Evolutionary conservation across 108 stramenopile species (phyloP).

Genomic region (Craspedostauros australis): DNA sequence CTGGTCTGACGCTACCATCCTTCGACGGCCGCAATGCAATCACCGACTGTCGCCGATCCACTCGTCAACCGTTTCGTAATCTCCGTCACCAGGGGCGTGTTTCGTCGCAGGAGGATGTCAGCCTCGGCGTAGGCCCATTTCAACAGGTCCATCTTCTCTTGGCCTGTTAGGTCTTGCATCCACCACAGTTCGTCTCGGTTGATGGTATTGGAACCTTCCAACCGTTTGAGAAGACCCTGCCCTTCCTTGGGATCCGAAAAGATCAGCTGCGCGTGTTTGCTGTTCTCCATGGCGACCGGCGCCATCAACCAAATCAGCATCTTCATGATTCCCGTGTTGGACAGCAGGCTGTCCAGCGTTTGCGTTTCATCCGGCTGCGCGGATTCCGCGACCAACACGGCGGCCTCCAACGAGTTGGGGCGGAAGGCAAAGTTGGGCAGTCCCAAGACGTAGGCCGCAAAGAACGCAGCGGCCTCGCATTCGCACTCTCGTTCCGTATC

Average conservation of each 20-base stretch:
- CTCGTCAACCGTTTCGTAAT: constrained; percentile 68
- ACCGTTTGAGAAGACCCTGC: constrained; percentile 62
- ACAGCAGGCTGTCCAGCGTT: constrained; percentile 53
- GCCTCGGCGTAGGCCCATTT: constrained; percentile 84
- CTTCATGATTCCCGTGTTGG: constrained; percentile 73
- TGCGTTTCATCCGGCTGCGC: constrained; percentile 13
- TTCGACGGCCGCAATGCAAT: constrained; percentile 84
- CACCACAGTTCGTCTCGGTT: constrained; percentile 19
- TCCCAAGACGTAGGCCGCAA: constrained; percentile 82
- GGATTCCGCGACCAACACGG: constrained; percentile 40
- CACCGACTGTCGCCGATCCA: constrained; percentile 83
- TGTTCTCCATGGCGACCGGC: constrained; percentile 85
- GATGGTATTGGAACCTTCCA: constrained; percentile 35
- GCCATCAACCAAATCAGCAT: constrained; percentile 90
- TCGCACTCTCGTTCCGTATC: constrained; percentile 93
- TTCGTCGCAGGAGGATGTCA: constrained; percentile 54
- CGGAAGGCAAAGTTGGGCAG: constrained; percentile 93
- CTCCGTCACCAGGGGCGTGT: constrained; percentile 47
- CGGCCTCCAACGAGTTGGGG: constrained; percentile 86
- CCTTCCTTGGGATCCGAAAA: constrained; percentile 89
- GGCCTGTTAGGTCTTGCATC: constrained; percentile 17
- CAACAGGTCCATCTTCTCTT: constrained; percentile 54
- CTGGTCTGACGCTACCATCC: no score
- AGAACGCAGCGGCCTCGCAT: constrained; percentile 89
- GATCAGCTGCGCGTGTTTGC: constrained; percentile 76